Evolutionary conservation across 148 eudicot species (phyloP).

Genomic region (Gaultheria prostrata): DNA sequence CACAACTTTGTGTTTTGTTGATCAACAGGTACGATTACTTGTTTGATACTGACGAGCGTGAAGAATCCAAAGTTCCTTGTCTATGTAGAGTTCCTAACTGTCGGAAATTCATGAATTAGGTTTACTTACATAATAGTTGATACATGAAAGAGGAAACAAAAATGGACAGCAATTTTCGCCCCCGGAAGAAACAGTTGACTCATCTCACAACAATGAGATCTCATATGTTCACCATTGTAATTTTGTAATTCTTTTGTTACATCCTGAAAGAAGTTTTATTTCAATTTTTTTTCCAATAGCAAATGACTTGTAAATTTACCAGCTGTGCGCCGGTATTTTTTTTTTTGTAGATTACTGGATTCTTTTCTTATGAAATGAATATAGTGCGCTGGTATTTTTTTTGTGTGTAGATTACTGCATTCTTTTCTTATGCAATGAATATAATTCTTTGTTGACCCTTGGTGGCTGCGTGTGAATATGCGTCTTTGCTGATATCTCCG

Average conservation of each 20-base stretch:
- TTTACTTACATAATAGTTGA: not conserved
- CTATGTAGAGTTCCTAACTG: slow-evolving; percentile 79
- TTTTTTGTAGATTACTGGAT: slow-evolving; percentile 29
- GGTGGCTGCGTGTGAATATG: not conserved
- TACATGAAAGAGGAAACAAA: not conserved
- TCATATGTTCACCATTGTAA: not conserved
- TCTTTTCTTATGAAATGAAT: not conserved
- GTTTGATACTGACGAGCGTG: slow-evolving; percentile 86
- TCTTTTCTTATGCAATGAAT: not conserved
- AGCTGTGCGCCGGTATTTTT: slow-evolving; percentile 20
- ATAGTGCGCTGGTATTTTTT: slow-evolving; percentile 19
- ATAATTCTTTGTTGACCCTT: not conserved
- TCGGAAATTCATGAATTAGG: slow-evolving; percentile 72
- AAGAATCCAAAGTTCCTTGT: slow-evolving; percentile 83
- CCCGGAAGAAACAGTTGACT: not conserved
- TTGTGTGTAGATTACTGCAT: slow-evolving; percentile 23
- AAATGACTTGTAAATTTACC: slow-evolving; percentile 21
- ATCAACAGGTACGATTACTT: slow-evolving; percentile 74
- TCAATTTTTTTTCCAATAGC: not conserved
- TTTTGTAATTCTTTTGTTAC: slow-evolving; percentile 6
- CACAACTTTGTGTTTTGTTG: not conserved
- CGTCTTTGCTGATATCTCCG: not conserved
- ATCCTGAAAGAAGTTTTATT: not conserved
- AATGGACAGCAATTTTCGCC: not conserved
- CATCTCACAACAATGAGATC: not conserved